Evolutionary conservation across 768 basidiomycete species (phyloP).

Genomic region (Termitomyces sp.): DNA sequence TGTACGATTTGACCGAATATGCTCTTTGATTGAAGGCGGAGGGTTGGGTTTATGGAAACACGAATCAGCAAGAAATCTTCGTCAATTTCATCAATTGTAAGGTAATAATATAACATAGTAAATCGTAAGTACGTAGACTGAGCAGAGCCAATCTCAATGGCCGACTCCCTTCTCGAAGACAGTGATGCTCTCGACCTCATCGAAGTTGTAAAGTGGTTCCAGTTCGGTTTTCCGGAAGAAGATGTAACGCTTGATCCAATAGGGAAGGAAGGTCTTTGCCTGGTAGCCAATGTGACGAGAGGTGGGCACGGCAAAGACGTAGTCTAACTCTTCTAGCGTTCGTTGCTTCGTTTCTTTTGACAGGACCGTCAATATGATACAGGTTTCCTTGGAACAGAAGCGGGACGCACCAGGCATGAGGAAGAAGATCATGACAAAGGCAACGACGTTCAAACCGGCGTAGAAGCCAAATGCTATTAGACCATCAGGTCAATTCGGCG

Average conservation of each 20-base stretch:
- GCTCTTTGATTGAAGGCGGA: too few relatives aligned
- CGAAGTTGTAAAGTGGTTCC: conserved; percentile 48
- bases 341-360: conserved; percentile 47
- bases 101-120: not conserved
- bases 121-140: not conserved
- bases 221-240: conserved; percentile 35
- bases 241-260: conserved; percentile 46
- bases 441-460: conserved; percentile 45
- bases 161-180: conserved; percentile 39
- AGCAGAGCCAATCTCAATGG: conserved; percentile 16
- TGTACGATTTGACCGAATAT: too few relatives aligned
- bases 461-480: conserved; percentile 54
- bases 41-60: too few relatives aligned
- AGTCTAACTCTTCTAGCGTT: conserved; percentile 48
- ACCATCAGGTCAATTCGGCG: not conserved
- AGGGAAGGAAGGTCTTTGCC: conserved; percentile 39
- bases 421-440: conserved; percentile 54
- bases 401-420: conserved; percentile 42
- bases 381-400: not conserved
- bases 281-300: conserved; percentile 42
- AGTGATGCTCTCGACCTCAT: conserved; percentile 42
- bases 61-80: too few relatives aligned
- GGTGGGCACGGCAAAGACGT: conserved; percentile 50
- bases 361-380: not conserved
- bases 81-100: too few relatives aligned